A percentile compares a stretch with the other conserved stretches of the same genome.
phyloP scores from a whole-genome alignment of 1,284 basidiomycete genomes.

The Bondarzewia mesenterica region DNA sequence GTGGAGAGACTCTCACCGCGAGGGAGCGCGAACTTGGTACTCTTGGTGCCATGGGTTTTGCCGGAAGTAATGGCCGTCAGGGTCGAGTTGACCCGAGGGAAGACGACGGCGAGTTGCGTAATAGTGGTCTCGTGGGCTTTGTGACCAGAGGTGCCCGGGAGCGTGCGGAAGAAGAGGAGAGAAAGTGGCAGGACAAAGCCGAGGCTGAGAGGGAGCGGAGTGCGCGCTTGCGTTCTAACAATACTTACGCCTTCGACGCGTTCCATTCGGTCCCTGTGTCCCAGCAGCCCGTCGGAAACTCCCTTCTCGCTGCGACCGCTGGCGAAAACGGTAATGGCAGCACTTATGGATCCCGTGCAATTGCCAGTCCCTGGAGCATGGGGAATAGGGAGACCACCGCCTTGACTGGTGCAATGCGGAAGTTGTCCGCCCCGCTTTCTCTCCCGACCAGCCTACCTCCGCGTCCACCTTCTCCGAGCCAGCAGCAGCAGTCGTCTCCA shows the following conservation, averaged over 20 bases:
- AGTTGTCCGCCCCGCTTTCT: conserved; percentile 22
- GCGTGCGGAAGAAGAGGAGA: conserved; percentile 59
- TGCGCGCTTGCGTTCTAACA: conserved; percentile 32
- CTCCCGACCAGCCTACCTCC: conserved; percentile 13
- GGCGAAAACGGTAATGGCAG: conserved; percentile 15
- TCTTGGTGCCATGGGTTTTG: conserved; percentile 41
- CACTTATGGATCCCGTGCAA: background rate
- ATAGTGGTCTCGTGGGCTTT: conserved; percentile 33
- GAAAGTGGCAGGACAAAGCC: conserved; percentile 41
- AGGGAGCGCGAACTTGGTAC: conserved; percentile 44
- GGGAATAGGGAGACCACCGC: background rate
- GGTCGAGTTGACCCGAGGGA: conserved; percentile 27
- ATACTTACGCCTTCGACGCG: conserved; percentile 54
- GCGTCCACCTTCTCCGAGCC: conserved; percentile 17
- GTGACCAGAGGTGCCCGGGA: conserved; percentile 47
- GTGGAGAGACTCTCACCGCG: conserved; percentile 28
- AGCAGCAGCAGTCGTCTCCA: conserved; percentile 14
- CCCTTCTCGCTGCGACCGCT: conserved; percentile 23
- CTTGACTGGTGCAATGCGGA: conserved; percentile 13
- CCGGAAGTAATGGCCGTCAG: conserved; percentile 21
- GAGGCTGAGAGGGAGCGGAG: conserved; percentile 41
- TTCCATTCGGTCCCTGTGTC: conserved; percentile 55
- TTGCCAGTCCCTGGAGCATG: conserved; percentile 10
- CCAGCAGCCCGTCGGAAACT: conserved; percentile 28
- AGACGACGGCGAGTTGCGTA: conserved; percentile 29